phyloP scores from a whole-genome alignment of 2,329 filamentous ascomycete genomes.

The Elsinoe perseae region DNA sequence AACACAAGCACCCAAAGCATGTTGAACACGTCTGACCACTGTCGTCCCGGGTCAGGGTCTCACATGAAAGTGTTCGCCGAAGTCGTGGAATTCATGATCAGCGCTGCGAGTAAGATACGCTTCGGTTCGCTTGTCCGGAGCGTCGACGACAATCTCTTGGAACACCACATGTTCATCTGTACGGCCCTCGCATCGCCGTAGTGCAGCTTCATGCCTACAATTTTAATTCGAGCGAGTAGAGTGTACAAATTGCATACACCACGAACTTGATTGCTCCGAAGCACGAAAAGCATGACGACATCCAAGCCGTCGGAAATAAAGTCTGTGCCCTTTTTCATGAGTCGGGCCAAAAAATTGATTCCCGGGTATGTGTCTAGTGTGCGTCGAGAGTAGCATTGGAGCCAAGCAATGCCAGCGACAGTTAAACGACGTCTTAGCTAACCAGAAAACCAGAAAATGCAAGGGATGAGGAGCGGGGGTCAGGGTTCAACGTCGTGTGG shows the following conservation, averaged over 20 bases:
- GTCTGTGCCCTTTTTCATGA: neutral
- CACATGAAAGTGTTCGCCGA: neutral
- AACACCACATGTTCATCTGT: neutral
- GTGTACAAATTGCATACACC: neutral
- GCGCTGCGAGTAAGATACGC: neutral
- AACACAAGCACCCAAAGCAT: neutral
- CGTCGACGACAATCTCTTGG: neutral
- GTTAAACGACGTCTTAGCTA: conserved; percentile 4
- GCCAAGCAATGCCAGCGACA: neutral
- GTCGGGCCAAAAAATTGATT: neutral
- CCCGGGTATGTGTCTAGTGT: neutral
- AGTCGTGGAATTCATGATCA: neutral
- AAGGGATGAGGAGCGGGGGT: conserved; percentile 9
- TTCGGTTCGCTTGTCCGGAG: conserved; percentile 1
- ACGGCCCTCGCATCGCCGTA: neutral
- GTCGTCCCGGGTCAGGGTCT: neutral
- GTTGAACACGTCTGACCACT: neutral
- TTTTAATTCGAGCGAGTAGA: neutral
- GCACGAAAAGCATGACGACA: conserved; percentile 6
- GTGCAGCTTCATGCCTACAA: neutral
- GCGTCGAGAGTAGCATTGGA: too few relatives aligned
- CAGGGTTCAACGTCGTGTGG: conserved; percentile 11
- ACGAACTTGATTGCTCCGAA: conserved; percentile 4
- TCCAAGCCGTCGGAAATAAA: conserved; percentile 6
- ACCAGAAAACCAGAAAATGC: conserved; percentile 4